Conservation (phyloP, 2,329 filamentous ascomycete genomes). For the Alternaria sp. region DNA sequence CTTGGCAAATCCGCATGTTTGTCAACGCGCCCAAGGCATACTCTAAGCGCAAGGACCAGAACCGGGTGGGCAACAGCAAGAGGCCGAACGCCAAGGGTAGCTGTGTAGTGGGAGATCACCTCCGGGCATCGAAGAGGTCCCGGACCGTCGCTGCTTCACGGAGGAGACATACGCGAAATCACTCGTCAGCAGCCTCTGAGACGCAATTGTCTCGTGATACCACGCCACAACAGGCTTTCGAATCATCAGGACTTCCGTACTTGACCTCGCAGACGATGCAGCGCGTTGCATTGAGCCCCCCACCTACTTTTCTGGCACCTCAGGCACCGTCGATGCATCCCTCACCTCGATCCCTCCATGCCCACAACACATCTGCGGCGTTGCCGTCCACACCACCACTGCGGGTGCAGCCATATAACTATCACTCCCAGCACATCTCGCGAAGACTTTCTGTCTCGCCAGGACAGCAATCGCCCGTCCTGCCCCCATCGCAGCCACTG, state of each 20-base stretch:
- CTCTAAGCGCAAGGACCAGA: constrained; percentile 44
- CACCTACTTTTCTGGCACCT: not conserved
- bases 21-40: constrained; percentile 49
- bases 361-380: not conserved
- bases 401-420: not conserved
- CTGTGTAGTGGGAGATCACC: constrained; percentile 6
- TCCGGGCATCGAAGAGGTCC: constrained; percentile 18
- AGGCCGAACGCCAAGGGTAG: constrained; percentile 34
- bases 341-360: not conserved
- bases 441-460: constrained; percentile 15
- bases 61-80: constrained; percentile 48
- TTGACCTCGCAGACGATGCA: constrained; percentile 1
- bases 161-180: constrained; percentile 10
- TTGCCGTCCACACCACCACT: constrained; percentile 4
- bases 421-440: constrained; percentile 7
- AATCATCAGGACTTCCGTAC: constrained; percentile 8
- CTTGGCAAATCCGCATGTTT: constrained; percentile 49
- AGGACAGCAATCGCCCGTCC: constrained; percentile 7
- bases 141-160: constrained; percentile 10
- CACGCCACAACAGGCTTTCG: constrained; percentile 15
- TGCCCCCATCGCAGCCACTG: constrained; percentile 14
- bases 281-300: constrained; percentile 4
- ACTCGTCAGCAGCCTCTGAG: constrained; percentile 17
- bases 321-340: not conserved
- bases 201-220: constrained; percentile 11